A percentile compares a stretch with the other conserved stretches of the same genome.
Evolutionary conservation across 345 rosid species (phyloP).

Genomic region (Stellera chamaejasme): DNA sequence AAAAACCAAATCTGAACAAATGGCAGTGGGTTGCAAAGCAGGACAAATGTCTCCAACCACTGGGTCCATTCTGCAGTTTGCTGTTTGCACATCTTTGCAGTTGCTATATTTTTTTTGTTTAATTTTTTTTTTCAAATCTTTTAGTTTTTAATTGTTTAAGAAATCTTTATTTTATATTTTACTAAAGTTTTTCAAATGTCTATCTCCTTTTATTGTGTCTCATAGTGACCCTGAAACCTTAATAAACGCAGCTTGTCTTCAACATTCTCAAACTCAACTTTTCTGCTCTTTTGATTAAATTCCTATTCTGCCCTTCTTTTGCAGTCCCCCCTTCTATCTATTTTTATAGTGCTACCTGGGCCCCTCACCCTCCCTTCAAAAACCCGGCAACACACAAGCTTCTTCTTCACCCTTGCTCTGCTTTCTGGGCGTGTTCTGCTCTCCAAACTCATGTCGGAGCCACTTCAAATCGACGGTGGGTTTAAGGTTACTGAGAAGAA

Average conservation of each 20-base stretch:
- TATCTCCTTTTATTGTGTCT: conserved; percentile 22
- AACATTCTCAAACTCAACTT: conserved; percentile 23
- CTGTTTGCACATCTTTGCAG: conserved; percentile 10
- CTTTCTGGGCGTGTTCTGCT: background rate
- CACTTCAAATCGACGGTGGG: conserved; percentile 18
- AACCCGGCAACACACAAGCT: background rate
- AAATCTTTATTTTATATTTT: conserved; percentile 3
- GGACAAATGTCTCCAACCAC: conserved; percentile 24
- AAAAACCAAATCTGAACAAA: conserved; percentile 14
- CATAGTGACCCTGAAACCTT: conserved; percentile 44
- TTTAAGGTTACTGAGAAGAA: conserved; percentile 14
- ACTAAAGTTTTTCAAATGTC: background rate
- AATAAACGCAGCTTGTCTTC: conserved; percentile 47
- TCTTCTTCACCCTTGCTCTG: background rate
- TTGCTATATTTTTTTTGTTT: background rate
- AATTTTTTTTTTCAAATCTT: too few species aligned
- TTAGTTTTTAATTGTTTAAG: background rate
- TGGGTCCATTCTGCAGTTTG: conserved; percentile 16
- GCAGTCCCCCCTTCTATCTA: conserved; percentile 3
- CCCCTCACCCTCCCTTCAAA: conserved; percentile 18
- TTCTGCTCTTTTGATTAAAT: background rate
- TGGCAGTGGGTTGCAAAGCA: conserved; percentile 14
- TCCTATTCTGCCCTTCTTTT: background rate
- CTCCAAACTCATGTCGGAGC: conserved; percentile 32
- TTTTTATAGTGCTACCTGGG: conserved; percentile 29